Evolutionary conservation across 805 yeast species (phyloP).

Genomic region (Monosporozyma unispora): DNA sequence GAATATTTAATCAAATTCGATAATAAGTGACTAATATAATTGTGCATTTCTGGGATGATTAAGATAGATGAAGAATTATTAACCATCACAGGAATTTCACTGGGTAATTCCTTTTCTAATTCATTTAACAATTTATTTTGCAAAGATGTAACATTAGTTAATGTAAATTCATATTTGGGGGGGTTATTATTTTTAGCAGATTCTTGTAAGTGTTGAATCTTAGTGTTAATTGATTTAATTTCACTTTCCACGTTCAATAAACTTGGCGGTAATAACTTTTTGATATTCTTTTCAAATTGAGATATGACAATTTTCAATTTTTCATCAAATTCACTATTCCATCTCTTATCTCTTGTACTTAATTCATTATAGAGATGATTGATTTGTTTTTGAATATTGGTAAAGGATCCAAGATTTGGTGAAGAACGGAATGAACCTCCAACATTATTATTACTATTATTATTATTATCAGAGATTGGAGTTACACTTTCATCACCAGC

Average conservation of each 20-base stretch:
- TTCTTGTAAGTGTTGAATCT: neutral
- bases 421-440: neutral
- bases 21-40: slow-evolving; percentile 15
- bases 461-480: neutral
- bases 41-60: slow-evolving; percentile 26
- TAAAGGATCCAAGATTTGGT: slow-evolving; percentile 5
- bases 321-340: slow-evolving; percentile 22
- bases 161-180: slow-evolving; percentile 4
- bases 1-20: slow-evolving; percentile 10
- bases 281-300: slow-evolving; percentile 28
- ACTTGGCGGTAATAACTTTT: slow-evolving; percentile 22
- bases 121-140: slow-evolving; percentile 15
- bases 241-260: slow-evolving; percentile 16
- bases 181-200: neutral
- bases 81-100: slow-evolving; percentile 26
- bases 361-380: slow-evolving; percentile 24
- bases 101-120: slow-evolving; percentile 19
- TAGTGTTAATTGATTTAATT: slow-evolving; percentile 3
- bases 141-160: slow-evolving; percentile 21
- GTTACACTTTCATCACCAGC: neutral
- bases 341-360: slow-evolving; percentile 16
- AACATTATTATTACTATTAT: neutral
- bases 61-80: slow-evolving; percentile 18
- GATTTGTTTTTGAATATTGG: slow-evolving; percentile 20
- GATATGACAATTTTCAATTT: slow-evolving; percentile 22